Conservation (phyloP, 1,139 yeast species). For the Diutina neorugosa region DNA sequence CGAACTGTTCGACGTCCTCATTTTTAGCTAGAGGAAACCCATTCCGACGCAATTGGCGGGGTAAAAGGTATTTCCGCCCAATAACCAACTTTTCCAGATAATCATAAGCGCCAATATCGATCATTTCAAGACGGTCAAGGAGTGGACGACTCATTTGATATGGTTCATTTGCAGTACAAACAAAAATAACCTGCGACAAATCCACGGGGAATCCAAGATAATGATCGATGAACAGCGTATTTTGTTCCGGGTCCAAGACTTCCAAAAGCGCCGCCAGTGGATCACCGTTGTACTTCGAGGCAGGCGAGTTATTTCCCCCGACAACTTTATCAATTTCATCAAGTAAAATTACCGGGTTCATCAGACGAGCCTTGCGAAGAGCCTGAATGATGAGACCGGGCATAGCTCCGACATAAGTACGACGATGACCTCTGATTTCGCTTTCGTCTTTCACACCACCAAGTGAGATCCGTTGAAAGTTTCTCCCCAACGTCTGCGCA, state of each 20-base stretch:
- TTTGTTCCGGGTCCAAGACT: constrained; percentile 88
- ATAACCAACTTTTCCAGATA: constrained; percentile 68
- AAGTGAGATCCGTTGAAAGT: constrained; percentile 72
- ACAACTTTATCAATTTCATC: constrained; percentile 86
- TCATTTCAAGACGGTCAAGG: constrained; percentile 78
- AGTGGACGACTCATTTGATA: constrained; percentile 68
- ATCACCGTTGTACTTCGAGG: constrained; percentile 53
- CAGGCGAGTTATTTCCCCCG: constrained; percentile 27
- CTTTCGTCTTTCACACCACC: constrained; percentile 90
- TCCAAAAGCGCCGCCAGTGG: constrained; percentile 87
- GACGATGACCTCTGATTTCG: constrained; percentile 83
- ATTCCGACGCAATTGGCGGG: constrained; percentile 65
- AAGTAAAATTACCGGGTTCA: constrained; percentile 80
- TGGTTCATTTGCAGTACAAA: constrained; percentile 86
- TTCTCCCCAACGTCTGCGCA: constrained; percentile 68
- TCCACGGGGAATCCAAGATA: constrained; percentile 84
- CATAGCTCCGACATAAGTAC: constrained; percentile 91
- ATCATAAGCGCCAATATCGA: constrained; percentile 72
- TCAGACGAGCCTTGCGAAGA: constrained; percentile 61
- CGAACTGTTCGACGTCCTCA: constrained; percentile 17
- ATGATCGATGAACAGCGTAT: constrained; percentile 67
- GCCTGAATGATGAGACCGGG: constrained; percentile 82
- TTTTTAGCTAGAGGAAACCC: constrained; percentile 38
- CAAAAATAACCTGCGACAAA: constrained; percentile 69
- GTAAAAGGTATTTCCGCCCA: constrained; percentile 58